Conservation (phyloP, 768 basidiomycete species). For the Naematelia encephala region DNA sequence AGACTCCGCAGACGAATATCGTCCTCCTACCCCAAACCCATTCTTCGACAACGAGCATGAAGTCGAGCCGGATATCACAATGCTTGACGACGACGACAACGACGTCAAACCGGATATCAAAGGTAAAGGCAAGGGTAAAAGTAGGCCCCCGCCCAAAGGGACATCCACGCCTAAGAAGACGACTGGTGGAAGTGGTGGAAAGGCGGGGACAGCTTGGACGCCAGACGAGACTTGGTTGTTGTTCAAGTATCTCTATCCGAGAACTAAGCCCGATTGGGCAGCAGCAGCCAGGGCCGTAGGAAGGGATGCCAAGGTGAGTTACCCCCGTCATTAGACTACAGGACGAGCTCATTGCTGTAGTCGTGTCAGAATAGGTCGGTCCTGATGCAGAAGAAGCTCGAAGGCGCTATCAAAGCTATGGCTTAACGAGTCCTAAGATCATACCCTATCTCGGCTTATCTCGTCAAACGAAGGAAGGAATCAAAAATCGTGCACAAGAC, state of each 20-base stretch:
- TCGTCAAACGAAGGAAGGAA: too few relatives aligned
- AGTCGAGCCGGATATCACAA: background rate
- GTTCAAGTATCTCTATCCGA: background rate
- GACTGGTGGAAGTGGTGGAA: background rate
- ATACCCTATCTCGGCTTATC: too few relatives aligned
- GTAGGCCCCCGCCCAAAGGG: too few relatives aligned
- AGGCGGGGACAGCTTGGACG: background rate
- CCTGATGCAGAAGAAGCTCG: slow-evolving; percentile 5
- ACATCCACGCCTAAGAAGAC: background rate
- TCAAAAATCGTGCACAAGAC: too few relatives aligned
- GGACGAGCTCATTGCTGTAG: background rate
- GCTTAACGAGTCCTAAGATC: too few relatives aligned
- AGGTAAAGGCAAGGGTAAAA: background rate
- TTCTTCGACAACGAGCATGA: background rate
- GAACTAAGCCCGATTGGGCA: background rate
- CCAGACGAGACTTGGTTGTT: background rate
- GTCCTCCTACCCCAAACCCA: background rate
- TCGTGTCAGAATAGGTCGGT: slow-evolving; percentile 6
- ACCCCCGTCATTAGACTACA: background rate
- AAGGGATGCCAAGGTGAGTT: slow-evolving; percentile 6
- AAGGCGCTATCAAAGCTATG: slow-evolving; percentile 4
- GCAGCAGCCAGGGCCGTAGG: background rate
- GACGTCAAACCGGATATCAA: background rate
- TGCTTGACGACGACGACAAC: background rate
- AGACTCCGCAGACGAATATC: background rate